Percentiles rank a stretch among this genome's conserved stretches.
Evolutionary conservation across 768 basidiomycete species (phyloP).

Genomic region (Suillus sp.): DNA sequence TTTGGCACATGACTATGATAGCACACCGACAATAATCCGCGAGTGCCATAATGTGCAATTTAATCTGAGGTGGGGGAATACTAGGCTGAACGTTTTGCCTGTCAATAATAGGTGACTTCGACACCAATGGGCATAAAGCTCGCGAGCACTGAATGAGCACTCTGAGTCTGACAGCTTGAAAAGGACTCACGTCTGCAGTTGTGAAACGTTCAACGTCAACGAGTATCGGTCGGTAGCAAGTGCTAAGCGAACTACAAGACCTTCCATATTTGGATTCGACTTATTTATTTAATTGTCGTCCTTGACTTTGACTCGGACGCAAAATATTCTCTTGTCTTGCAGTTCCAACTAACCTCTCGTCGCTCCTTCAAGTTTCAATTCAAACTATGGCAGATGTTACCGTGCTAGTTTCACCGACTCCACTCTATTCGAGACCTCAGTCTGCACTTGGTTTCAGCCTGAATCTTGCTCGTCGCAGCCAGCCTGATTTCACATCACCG

Average conservation of each 20-base stretch:
- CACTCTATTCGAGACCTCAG: conserved; percentile 24
- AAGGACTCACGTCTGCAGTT: neutral
- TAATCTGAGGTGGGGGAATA: too few relatives aligned
- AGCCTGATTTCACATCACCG: conserved; percentile 28
- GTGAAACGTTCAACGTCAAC: neutral
- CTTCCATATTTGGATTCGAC: conserved; percentile 4
- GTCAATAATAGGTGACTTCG: neutral
- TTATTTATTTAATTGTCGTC: neutral
- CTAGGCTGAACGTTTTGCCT: neutral
- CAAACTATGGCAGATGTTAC: conserved; percentile 34
- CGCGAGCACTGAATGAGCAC: neutral
- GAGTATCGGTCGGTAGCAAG: neutral
- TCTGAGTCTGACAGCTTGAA: neutral
- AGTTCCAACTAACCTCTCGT: conserved; percentile 4
- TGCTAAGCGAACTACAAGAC: conserved; percentile 1
- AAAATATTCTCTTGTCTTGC: neutral
- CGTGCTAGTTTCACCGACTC: conserved; percentile 36
- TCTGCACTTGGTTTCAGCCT: conserved; percentile 25
- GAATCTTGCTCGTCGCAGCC: conserved; percentile 33
- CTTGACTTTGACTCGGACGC: neutral
- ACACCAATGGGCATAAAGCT: neutral
- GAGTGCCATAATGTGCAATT: neutral
- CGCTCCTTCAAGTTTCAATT: conserved; percentile 4
- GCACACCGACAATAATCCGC: neutral
- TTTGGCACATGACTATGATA: neutral